These are phyloP conservation scores for Moesziomyces globuligerus DNA, from an alignment of 1,284 basidiomycete species.

Conservation along the genomic window DNA sequence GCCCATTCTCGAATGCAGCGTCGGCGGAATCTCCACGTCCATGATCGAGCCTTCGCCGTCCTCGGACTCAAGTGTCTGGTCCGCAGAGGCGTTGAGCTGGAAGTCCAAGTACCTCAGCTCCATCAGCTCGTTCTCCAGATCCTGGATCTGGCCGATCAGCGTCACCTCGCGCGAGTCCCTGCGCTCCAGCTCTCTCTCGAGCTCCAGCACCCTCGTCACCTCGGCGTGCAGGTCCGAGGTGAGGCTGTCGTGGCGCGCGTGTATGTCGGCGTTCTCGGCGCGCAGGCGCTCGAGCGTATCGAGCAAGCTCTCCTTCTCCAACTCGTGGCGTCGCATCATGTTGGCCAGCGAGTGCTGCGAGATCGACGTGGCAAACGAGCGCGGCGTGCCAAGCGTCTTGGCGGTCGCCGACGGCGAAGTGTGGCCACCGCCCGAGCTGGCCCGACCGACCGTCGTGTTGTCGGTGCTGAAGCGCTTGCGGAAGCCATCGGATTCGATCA, in stretches of 20 bases:
- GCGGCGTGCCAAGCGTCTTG: conserved; percentile 57
- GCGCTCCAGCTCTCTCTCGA: conserved; percentile 54
- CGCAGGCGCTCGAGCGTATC: conserved; percentile 52
- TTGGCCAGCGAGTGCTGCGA: conserved; percentile 44
- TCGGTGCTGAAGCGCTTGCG: conserved; percentile 45
- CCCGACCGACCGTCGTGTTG: conserved; percentile 41
- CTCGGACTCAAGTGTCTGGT: conserved; percentile 36
- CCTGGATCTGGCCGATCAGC: conserved; percentile 37
- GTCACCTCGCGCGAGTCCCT: conserved; percentile 41
- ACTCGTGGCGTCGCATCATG: conserved; percentile 53
- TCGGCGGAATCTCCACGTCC: conserved; percentile 31
- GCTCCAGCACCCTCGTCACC: conserved; percentile 55
- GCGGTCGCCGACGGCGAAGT: conserved; percentile 55
- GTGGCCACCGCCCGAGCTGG: conserved; percentile 50
- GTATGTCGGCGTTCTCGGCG: conserved; percentile 38
- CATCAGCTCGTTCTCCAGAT: conserved; percentile 40
- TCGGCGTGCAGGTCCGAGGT: conserved; percentile 56
- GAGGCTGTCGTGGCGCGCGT: conserved; percentile 38
- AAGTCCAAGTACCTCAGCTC: conserved; percentile 37
- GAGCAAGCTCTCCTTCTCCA: conserved; percentile 56
- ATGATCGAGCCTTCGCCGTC: conserved; percentile 42
- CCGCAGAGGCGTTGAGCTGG: conserved; percentile 34
- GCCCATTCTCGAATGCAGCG: conserved; percentile 12
- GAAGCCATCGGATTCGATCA: conserved; percentile 26
- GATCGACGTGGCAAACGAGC: conserved; percentile 41